Conservation (phyloP, 2,329 filamentous ascomycete species). For the Tetracladium maxilliforme region DNA sequence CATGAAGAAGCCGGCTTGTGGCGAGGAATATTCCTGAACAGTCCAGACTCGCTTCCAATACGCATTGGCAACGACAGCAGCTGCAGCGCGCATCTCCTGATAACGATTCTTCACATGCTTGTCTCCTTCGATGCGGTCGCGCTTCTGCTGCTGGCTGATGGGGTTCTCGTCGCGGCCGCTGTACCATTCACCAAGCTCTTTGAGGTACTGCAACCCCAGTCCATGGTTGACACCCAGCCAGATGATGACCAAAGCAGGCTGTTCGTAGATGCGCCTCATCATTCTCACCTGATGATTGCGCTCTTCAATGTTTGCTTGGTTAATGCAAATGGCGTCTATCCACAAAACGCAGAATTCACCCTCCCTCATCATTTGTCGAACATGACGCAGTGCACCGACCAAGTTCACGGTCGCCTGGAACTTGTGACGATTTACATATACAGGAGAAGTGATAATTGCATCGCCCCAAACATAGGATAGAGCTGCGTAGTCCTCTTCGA, state of each 20-base stretch:
- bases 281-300: neutral
- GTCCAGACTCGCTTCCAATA: too few relatives aligned
- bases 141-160: neutral
- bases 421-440: neutral
- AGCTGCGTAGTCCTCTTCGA: neutral
- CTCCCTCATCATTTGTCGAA: neutral
- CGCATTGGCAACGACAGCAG: too few relatives aligned
- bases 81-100: neutral
- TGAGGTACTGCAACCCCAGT: neutral
- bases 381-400: neutral
- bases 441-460: neutral
- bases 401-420: neutral
- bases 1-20: too few relatives aligned
- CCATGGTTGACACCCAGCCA: neutral
- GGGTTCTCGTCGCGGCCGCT: neutral
- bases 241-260: neutral
- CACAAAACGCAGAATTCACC: neutral
- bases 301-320: neutral
- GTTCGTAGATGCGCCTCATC: neutral
- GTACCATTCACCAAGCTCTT: neutral
- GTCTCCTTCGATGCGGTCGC: neutral
- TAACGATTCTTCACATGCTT: neutral
- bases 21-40: too few relatives aligned
- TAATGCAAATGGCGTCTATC: too few relatives aligned
- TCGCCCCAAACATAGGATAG: neutral